A percentile compares a stretch with the other conserved stretches of the same genome.
Evolutionary conservation across 2,329 filamentous ascomycete genomes (phyloP).

Genomic region (Hypoxylon sp.): DNA sequence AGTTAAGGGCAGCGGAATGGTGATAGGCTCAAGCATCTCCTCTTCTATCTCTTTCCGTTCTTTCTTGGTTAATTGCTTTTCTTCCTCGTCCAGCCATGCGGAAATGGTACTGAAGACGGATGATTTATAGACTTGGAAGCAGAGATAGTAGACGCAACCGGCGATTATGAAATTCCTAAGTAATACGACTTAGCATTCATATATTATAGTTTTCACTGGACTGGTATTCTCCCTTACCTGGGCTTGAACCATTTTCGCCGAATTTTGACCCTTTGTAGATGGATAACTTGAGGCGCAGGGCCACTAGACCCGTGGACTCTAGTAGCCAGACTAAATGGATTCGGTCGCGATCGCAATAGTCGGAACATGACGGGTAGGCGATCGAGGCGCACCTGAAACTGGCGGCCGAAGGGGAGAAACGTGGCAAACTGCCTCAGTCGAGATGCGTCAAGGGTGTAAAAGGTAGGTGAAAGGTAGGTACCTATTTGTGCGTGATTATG

Average conservation of each 20-base stretch:
- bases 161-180: constrained; percentile 49
- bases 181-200: constrained; percentile 16
- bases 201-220: not conserved
- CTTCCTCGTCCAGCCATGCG: constrained; percentile 59
- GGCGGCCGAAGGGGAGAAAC: constrained; percentile 44
- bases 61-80: constrained; percentile 58
- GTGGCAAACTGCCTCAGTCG: constrained; percentile 5
- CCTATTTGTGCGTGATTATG: constrained; percentile 16
- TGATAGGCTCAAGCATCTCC: constrained; percentile 62
- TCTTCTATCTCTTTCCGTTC: constrained; percentile 59
- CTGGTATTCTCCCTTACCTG: constrained; percentile 39
- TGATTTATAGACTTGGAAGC: constrained; percentile 60
- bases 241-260: constrained; percentile 47
- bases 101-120: constrained; percentile 63
- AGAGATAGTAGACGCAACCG: constrained; percentile 53
- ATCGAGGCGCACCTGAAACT: constrained; percentile 45
- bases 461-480: too few relatives aligned
- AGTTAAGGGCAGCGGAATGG: constrained; percentile 74
- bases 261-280: constrained; percentile 50
- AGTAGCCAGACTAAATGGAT: constrained; percentile 41
- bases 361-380: constrained; percentile 48
- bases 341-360: constrained; percentile 46
- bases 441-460: not conserved
- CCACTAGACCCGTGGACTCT: constrained; percentile 30
- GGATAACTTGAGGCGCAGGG: constrained; percentile 43